Base-by-base conservation (phyloP, 192 early-diverging fungal species). In the Rhizoclosmatium sp. region DNA sequence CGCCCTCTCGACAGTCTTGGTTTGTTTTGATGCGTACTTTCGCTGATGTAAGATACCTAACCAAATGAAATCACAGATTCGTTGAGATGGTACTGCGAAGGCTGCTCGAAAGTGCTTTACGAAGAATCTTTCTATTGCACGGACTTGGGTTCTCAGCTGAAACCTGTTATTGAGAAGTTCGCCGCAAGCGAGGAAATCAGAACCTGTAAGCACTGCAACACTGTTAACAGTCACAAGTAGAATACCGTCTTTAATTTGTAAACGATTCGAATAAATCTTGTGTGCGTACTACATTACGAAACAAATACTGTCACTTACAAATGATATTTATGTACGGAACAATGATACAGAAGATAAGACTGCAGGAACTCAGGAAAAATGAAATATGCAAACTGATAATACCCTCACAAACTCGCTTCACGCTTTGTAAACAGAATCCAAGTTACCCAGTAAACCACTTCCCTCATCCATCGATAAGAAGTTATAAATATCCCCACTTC, bases 31-130 rank as follows among this genome's bases (percentile, higher is more conserved):
- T 42, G 3, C 12, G 16, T 14, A 31, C 31, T 81, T 21, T 41
- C n/a, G 56, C 56, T 58, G 56, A 14, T 58, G 12, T 58, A 58
- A 16, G 12, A 21, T 65, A 7, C 23, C 41, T 21, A 65, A 42
- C 21, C 7, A 10, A 65, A 65, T 5, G 14, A 65, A 65, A 65
- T 23, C 40, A 65, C 83, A 93, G 98, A 99, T 88, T 84, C 87
- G 0, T 82, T 99, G 80, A 87, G 94, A 74, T 99, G 98, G 98
- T 99, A 99, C 86, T 99, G 98, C 84, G 89, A 93, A 71, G 44
- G 73, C 65, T 99, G 98, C 83, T 85, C 87, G 48, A 81, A 83
- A 42, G 90, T 98, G 59, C 93, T 99, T 0, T 94, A 97, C 84
- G 89, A 96, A 81, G 95, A 93, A 78, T 86, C 89, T 49, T 99